Evolutionary conservation across 2,329 filamentous ascomycete genomes (phyloP).

Genomic region (Fusarium domesticum): DNA sequence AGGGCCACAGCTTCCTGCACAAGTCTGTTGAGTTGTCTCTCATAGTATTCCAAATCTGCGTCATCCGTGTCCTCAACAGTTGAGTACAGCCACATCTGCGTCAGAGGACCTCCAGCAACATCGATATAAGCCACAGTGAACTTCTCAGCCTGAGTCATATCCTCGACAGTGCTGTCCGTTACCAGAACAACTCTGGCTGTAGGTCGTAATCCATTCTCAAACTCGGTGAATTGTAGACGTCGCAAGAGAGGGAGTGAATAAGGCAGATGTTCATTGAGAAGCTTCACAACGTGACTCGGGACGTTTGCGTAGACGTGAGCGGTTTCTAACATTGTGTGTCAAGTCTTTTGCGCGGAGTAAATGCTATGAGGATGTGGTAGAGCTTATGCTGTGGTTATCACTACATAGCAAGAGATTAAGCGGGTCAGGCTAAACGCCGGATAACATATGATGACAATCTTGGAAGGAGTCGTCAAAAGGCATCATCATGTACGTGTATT

Average conservation of each 20-base stretch:
- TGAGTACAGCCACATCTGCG: constrained; percentile 62
- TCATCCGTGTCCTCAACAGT: constrained; percentile 42
- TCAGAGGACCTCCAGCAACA: constrained; percentile 58
- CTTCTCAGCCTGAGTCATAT: background rate
- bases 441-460: constrained; percentile 11
- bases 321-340: constrained; percentile 12
- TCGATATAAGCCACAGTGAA: constrained; percentile 63
- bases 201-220: constrained; percentile 40
- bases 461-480: constrained; percentile 2
- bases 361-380: background rate
- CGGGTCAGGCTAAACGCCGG: constrained; percentile 24
- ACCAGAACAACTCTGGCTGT: constrained; percentile 43
- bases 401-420: background rate
- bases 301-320: constrained; percentile 28
- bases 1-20: constrained; percentile 31
- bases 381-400: no score
- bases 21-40: constrained; percentile 34
- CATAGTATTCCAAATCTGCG: constrained; percentile 20
- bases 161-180: constrained; percentile 14
- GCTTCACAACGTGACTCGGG: constrained; percentile 40
- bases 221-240: constrained; percentile 58
- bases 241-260: constrained; percentile 59
- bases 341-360: background rate
- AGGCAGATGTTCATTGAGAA: constrained; percentile 53
- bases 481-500: no score